These are phyloP conservation scores for Metschnikowia lochheadii DNA, from an alignment of 805 yeast species.

Conservation along the genomic window DNA sequence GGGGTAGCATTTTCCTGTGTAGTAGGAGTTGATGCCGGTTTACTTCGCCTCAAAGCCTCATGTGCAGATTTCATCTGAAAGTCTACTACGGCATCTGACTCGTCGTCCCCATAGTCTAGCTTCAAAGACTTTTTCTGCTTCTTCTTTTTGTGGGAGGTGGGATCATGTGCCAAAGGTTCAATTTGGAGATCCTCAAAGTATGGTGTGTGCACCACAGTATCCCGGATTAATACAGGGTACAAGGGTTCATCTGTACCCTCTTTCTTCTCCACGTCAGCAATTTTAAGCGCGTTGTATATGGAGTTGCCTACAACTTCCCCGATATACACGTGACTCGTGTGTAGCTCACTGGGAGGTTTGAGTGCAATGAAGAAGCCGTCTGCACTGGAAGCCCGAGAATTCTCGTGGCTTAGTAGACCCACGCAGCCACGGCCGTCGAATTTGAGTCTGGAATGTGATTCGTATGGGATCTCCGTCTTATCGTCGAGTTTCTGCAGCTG, in stretches of 20 bases:
- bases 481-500: constrained; percentile 10
- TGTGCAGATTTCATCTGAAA: constrained; percentile 43
- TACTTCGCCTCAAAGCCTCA: constrained; percentile 19
- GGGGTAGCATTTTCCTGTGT: background rate
- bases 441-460: constrained; percentile 48
- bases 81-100: constrained; percentile 18
- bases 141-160: constrained; percentile 10
- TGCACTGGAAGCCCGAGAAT: constrained; percentile 16
- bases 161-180: background rate
- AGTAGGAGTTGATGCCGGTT: background rate
- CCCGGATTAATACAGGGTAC: constrained; percentile 46
- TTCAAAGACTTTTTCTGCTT: constrained; percentile 29
- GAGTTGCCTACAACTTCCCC: constrained; percentile 59
- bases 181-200: constrained; percentile 44
- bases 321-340: constrained; percentile 41
- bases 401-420: constrained; percentile 40
- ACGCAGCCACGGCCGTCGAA: constrained; percentile 52
- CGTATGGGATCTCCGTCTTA: constrained; percentile 25
- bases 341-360: constrained; percentile 42
- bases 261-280: constrained; percentile 45
- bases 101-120: constrained; percentile 35
- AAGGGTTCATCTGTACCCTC: constrained; percentile 39
- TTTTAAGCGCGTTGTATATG: constrained; percentile 48
- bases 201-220: constrained; percentile 40
- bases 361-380: constrained; percentile 39